Percentiles rank a stretch among this genome's conserved stretches.
These are phyloP conservation scores for Tolypocladium pustulatum DNA, from an alignment of 2,329 filamentous ascomycete species.

Conservation along the genomic window DNA sequence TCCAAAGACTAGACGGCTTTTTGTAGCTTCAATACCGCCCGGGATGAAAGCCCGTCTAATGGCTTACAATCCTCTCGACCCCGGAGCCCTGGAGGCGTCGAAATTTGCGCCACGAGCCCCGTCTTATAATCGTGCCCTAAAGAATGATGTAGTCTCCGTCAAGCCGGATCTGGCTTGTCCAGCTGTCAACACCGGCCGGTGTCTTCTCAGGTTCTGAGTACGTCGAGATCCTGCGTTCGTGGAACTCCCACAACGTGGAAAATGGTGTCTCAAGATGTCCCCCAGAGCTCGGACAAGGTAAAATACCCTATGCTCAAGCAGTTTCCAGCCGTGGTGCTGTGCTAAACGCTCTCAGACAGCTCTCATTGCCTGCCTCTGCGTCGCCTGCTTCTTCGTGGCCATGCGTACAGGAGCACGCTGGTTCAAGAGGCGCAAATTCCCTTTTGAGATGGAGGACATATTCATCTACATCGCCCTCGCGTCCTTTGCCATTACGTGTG, in stretches of 20 bases:
- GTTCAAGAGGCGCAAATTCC: slow-evolving; percentile 7
- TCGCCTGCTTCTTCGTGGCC: slow-evolving; percentile 6
- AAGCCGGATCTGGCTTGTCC: neutral
- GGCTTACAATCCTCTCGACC: neutral
- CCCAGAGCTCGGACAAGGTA: slow-evolving; percentile 5
- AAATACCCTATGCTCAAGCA: neutral
- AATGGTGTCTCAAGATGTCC: slow-evolving; percentile 7
- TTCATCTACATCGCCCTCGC: slow-evolving; percentile 8
- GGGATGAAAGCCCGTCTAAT: neutral
- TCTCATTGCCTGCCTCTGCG: slow-evolving; percentile 6
- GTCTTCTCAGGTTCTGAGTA: neutral
- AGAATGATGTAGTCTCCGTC: neutral
- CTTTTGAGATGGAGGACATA: slow-evolving; percentile 7
- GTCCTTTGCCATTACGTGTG: slow-evolving; percentile 7
- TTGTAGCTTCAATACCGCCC: neutral
- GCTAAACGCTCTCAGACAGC: neutral
- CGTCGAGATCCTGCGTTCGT: neutral
- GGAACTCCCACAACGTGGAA: neutral
- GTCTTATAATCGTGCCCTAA: neutral
- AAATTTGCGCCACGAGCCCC: neutral
- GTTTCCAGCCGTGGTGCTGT: too few relatives aligned
- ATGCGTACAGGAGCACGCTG: slow-evolving; percentile 8
- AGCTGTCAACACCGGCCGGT: neutral
- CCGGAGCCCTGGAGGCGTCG: neutral
- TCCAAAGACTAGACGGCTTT: neutral